A percentile compares a stretch with the other conserved stretches of the same genome.
These are phyloP conservation scores for Leccinum fallax DNA, from an alignment of 1,284 basidiomycete species.

Conservation along the genomic window DNA sequence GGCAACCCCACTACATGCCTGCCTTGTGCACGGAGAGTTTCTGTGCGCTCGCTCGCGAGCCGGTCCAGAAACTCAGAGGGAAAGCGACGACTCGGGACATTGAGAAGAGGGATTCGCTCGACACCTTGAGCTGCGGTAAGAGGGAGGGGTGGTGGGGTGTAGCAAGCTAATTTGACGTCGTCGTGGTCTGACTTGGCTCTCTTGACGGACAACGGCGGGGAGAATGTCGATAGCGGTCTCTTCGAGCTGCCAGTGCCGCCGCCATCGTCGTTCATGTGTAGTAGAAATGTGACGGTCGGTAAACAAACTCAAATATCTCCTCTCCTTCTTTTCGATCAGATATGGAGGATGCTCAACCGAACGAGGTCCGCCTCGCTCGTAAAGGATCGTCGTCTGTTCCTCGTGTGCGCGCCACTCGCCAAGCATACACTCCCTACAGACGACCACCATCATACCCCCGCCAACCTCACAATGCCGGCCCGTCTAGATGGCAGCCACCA, in stretches of 20 bases:
- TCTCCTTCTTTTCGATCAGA: background rate
- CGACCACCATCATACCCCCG: background rate
- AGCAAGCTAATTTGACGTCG: conserved; percentile 2
- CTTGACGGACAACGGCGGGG: conserved; percentile 17
- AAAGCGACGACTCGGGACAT: conserved; percentile 6
- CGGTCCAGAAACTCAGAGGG: conserved; percentile 16
- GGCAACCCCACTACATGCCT: conserved; percentile 30
- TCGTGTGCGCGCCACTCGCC: conserved; percentile 21
- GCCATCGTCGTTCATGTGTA: conserved; percentile 17
- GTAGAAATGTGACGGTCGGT: background rate
- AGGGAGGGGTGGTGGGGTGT: conserved; percentile 22
- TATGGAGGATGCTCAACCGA: conserved; percentile 48
- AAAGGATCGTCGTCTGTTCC: conserved; percentile 41
- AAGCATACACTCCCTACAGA: background rate
- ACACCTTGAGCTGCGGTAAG: conserved; percentile 28
- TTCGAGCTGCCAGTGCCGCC: conserved; percentile 9
- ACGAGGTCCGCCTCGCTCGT: conserved; percentile 40
- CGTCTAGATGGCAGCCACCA: background rate
- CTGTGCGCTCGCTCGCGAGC: conserved; percentile 23
- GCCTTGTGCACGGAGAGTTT: conserved; percentile 24
- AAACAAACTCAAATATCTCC: conserved; percentile 30
- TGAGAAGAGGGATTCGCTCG: conserved; percentile 30
- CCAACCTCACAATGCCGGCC: background rate
- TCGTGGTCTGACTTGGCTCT: conserved; percentile 24
- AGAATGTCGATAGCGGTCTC: conserved; percentile 11